These are phyloP conservation scores for Medicago lupulina DNA, from an alignment of 306 rosid genomes.

Conservation along the genomic window DNA sequence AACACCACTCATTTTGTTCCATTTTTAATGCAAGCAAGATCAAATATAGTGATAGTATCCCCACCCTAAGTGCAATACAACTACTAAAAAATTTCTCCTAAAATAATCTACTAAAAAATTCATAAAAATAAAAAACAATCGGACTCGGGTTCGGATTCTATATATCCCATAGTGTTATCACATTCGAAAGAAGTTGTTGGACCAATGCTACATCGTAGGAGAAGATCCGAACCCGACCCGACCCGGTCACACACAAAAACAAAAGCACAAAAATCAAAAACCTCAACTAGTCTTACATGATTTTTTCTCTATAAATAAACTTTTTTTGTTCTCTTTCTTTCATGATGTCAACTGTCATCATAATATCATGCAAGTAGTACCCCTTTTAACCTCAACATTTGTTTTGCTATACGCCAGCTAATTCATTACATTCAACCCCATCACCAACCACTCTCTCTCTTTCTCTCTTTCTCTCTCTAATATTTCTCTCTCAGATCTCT, in stretches of 20 bases:
- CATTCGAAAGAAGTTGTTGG: no score
- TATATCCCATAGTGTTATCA: no score
- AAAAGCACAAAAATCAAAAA: slow-evolving; percentile 46
- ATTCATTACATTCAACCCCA: slow-evolving; percentile 51
- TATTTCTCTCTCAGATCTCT: slow-evolving; percentile 81
- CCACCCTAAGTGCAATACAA: slow-evolving; percentile 17
- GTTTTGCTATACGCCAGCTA: slow-evolving; percentile 73
- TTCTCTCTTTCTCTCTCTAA: neutral
- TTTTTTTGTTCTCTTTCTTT: slow-evolving; percentile 20
- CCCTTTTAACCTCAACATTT: slow-evolving; percentile 63
- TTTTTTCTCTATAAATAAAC: slow-evolving; percentile 51
- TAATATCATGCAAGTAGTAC: slow-evolving; percentile 77
- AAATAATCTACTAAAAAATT: neutral
- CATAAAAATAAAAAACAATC: neutral
- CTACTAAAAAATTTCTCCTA: no score
- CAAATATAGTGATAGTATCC: slow-evolving; percentile 23
- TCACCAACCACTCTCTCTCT: slow-evolving; percentile 57
- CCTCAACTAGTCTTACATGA: slow-evolving; percentile 56
- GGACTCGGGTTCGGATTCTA: no score
- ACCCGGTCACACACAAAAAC: neutral
- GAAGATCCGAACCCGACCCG: neutral
- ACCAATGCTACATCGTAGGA: neutral
- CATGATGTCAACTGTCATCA: slow-evolving; percentile 51
- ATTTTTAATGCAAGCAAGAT: slow-evolving; percentile 27
- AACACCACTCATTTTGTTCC: slow-evolving; percentile 31